Base-by-base conservation (phyloP, 208 protist species). In the Leishmania martiniquensis region DNA sequence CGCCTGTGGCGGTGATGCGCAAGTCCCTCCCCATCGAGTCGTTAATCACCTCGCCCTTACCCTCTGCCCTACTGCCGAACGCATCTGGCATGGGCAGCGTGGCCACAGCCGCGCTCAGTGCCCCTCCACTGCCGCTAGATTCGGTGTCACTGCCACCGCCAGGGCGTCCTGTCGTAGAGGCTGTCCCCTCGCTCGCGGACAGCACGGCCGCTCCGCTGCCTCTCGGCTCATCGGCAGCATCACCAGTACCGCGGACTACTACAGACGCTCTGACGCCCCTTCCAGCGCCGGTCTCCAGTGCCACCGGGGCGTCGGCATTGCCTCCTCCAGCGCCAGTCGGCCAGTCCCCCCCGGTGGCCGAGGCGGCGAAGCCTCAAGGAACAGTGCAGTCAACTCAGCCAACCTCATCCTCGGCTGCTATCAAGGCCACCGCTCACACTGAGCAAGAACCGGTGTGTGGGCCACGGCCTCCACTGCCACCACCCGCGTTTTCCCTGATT, bases 401-500 rank as follows among this genome's bases (percentile, higher is more conserved):
- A 13, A 47, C 68, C 29, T 34, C 80, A n/a, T 39, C 52, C 51
- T 49, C 72, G 39, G 68, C 77, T 44, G 62, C 57, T 10, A 65
- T 62, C 32, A 63, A 62, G 15, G 45, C 68, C 12, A 72, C 82
- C 29, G 75, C 60, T 9, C 42, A 57, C 39, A 73, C 80, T 37
- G 80, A 78, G 34, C 76, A 80, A 22, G 67, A 60, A n/a, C 47
- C 49, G 25, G 47, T 83, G 15, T 73, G 66, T 7, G 71, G 71
- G 75, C 54, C 69, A 51, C 73, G 49, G 25, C 57, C 66, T 55
- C 60, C 63, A 49, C 75, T 77, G 25, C 59, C 66, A 32, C 72
- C 77, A 22, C 77, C 86, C 20, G 39, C 77, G 12, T 71, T 63
- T 52, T 51, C 73, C 22, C 81, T 89, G 17, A 67, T 93, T 60